Evolutionary conservation across 768 basidiomycete species (phyloP).

Genomic region (Suillus alpinus): DNA sequence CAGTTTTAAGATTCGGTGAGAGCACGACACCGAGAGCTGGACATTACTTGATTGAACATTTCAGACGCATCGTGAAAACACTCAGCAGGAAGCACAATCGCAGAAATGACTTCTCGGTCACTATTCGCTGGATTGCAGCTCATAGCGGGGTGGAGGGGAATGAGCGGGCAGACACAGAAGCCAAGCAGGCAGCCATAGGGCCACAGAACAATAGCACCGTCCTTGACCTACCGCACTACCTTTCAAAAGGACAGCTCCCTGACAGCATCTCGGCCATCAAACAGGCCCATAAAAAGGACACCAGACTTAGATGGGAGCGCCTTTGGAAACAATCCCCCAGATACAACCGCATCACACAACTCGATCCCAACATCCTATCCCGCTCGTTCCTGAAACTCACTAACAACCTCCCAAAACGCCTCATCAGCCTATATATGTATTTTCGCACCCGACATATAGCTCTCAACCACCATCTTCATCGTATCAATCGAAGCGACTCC

Average conservation of each 20-base stretch:
- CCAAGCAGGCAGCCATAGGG: neutral
- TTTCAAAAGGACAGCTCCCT: neutral
- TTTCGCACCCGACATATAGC: constrained; percentile 31
- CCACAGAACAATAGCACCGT: neutral
- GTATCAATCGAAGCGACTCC: constrained; percentile 20
- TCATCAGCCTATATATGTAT: constrained; percentile 27
- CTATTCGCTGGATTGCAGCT: constrained; percentile 5
- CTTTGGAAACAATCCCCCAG: constrained; percentile 6
- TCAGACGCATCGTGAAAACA: neutral
- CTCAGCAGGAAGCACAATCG: neutral
- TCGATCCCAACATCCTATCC: neutral
- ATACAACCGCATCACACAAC: too few relatives aligned
- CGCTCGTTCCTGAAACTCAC: neutral
- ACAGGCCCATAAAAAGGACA: neutral
- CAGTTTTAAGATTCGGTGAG: neutral
- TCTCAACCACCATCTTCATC: constrained; percentile 28
- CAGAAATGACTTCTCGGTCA: neutral
- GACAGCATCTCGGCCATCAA: neutral
- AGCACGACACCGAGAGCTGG: neutral
- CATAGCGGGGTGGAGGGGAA: neutral
- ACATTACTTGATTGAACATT: neutral
- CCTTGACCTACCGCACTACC: neutral
- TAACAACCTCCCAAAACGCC: constrained; percentile 7
- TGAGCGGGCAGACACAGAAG: constrained; percentile 1
- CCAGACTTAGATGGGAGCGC: neutral